Percentiles rank a stretch among this genome's conserved stretches.
These are phyloP conservation scores for Aspergillus sp. DNA, from an alignment of 2,329 filamentous ascomycete species.

Conservation along the genomic window DNA sequence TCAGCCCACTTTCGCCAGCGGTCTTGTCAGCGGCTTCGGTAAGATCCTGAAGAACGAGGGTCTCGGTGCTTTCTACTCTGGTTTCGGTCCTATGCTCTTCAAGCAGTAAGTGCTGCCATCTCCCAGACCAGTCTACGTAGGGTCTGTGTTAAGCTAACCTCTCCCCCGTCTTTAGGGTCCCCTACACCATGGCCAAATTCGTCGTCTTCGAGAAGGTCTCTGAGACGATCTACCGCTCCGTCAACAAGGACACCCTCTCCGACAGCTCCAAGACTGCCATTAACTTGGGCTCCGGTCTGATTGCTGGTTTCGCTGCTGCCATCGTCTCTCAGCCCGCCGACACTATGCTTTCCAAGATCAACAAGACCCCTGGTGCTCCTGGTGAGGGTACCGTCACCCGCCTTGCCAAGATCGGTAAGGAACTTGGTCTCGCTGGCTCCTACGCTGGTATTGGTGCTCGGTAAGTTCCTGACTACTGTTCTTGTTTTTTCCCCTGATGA, in stretches of 20 bases:
- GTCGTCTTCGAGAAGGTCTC: constrained; percentile 85
- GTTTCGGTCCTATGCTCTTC: constrained; percentile 80
- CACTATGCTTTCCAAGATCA: constrained; percentile 92
- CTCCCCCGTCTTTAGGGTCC: constrained; percentile 50
- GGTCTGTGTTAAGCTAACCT: constrained; percentile 3
- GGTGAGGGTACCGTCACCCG: constrained; percentile 75
- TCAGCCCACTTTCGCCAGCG: constrained; percentile 74
- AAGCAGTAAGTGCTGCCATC: constrained; percentile 55
- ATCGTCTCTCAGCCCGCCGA: constrained; percentile 83
- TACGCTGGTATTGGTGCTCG: constrained; percentile 75
- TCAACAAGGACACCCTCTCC: constrained; percentile 65
- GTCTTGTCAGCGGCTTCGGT: constrained; percentile 67
- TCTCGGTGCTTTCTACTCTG: constrained; percentile 78
- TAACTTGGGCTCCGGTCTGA: constrained; percentile 78
- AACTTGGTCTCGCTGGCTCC: constrained; percentile 70
- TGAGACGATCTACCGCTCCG: constrained; percentile 59
- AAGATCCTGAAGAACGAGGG: constrained; percentile 81
- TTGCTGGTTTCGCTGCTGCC: constrained; percentile 80
- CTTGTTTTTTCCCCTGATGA: too few relatives aligned
- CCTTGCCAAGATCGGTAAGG: constrained; percentile 79
- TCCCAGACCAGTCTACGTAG: background rate
- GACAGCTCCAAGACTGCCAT: constrained; percentile 64
- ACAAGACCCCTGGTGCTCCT: constrained; percentile 83
- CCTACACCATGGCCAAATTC: constrained; percentile 94
- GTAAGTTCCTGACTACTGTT: constrained; percentile 17